Evolutionary conservation across 768 basidiomycete genomes (phyloP), one percentile per base, ranked within the genome.

Genomic region (Mycena rebaudengoi): DNA sequence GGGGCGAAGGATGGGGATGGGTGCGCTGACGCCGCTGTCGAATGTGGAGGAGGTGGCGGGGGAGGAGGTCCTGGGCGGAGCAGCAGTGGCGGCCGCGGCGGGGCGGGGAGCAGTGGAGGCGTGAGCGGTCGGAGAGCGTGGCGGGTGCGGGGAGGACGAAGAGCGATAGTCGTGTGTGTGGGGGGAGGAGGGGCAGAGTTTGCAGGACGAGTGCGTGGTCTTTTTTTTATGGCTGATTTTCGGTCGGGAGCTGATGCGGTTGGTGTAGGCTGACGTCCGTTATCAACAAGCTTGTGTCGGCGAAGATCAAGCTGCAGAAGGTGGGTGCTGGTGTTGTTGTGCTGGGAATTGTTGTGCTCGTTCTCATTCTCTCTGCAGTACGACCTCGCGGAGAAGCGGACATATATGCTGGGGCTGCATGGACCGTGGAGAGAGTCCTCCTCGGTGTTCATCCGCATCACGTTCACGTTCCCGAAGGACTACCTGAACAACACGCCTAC

Each of bases 401-500:
- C 88, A 14, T 93, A 94, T 68, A 95, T 94, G 2, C 82, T 98
- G 46, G 92, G 94, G 5, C 79, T 98, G 41, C 88, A 94, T 65
- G 94, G 94, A 2, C 95, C 95, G 3, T 96, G 95, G 95, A 94
- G 92, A n/a, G 91, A 91, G 58, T 86, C 85, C 0, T 90, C 89
- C 12, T 91, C 89, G 20, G 91, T 91, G 7, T 96, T 94, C 77
- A 88, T 96, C 60, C 89, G 96, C 1, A 86, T 97, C 26, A 91
- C 92, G 1, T 96, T 98, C 78, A 89, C 87, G 2, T 98, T 98
- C 70, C 96, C 97, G 0, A 83, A 87, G 23, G 86, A 86, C 43
- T 99, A 99, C 71, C 91, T 93, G 0, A 82, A 87, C 7, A 82
- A 83, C n/a, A n/a, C 0, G 67, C 66, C 2, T 79, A 88, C 69